Base-by-base conservation (phyloP, 306 rosid species). In the Acacia crassicarpa region DNA sequence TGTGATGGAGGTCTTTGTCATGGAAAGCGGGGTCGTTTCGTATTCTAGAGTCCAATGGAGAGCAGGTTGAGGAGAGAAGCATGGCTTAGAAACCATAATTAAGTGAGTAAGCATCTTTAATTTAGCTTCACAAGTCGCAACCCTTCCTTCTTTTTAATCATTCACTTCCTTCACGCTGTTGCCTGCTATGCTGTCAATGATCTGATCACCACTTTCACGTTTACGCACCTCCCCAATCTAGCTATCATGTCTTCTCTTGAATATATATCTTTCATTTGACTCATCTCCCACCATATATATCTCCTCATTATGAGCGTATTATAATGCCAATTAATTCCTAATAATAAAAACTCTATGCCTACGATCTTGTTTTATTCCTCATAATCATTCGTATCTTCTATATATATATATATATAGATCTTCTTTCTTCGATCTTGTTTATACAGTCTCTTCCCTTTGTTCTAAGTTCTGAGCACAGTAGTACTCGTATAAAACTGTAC, bases 81-180 rank as follows among this genome's bases (percentile, higher is more conserved):
- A 80, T 78, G 89, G 45, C 19, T 71, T 14, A 23, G 11, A 12
- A 72, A 38, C 62, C 82, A 48, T 68, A 45, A 62, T 43, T 83
- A 70, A 53, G 71, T 68, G 56, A 33, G 12, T 15, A 66, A 5
- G 48, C 83, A 82, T 77, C 83, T 43, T 49, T 44, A 44, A 44
- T 10, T 44, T 43, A 19, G 27, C 45, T 76, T 62, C 70, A 43
- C 61, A 61, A 33, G 80, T 62, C 74, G 58, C 61, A 67, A 20
- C 81, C 43, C 53, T 49, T 30, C 41, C 43, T 59, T 43, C 45
- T 33, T 76, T 67, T 85, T 81, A 78, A 84, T 84, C 84, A 76
- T 90, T 86, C 81, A 67, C 70, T 75, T 68, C 81, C 70, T 80
- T 81, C 86, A 85, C 80, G 89, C 85, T 45, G 33, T 77, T 32